Evolutionary conservation across 1,284 basidiomycete genomes (phyloP), one percentile per base, ranked within the genome.

Genomic region (Apiotrichum porosum): DNA sequence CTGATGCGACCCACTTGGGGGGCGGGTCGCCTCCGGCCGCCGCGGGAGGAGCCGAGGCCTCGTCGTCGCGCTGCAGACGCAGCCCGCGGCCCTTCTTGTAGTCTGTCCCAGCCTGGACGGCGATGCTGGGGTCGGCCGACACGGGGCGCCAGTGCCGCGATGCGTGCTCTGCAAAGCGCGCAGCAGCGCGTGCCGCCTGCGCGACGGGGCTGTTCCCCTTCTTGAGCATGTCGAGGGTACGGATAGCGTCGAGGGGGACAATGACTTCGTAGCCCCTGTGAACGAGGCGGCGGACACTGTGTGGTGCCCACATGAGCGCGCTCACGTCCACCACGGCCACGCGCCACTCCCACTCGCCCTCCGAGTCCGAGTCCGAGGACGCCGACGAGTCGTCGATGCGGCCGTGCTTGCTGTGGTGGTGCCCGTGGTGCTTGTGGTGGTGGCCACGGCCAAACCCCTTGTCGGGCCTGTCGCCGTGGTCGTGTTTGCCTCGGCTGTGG

Each of bases 211-310:
- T 84, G 0, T 83, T 83, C 2, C 90, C 90, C 68, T 93, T 94
- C 78, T 95, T 95, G 59, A 94, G 81, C 6, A 93, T 76, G 68
- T 95, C 91, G n/a, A 95, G 80, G 0, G 90, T 94, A 64, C 89
- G 90, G 26, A 94, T 79, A 6, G 86, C 90, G 80, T 94, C 91
- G 19, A 88, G 79, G 2, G 91, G 91, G 33, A 95, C 77, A 49
- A 95, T 80, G 47, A 93, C 65, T 47, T 73, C 71, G 42, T 47
- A 85, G 66, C 71, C 88, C 81, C 58, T 83, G 72, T 83, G 63
- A 75, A 81, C 75, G 80, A 89, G 88, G 45, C 81, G 81, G 75
- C 88, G 87, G 47, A 94, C 79, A 50, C 84, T 82, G 48, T 83
- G 82, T 15, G 91, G 76, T 0, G 85, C 85, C 71, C 92, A 85